Base-by-base conservation (phyloP, 495 filamentous ascomycete genomes). In the Xylaria bambusicola region DNA sequence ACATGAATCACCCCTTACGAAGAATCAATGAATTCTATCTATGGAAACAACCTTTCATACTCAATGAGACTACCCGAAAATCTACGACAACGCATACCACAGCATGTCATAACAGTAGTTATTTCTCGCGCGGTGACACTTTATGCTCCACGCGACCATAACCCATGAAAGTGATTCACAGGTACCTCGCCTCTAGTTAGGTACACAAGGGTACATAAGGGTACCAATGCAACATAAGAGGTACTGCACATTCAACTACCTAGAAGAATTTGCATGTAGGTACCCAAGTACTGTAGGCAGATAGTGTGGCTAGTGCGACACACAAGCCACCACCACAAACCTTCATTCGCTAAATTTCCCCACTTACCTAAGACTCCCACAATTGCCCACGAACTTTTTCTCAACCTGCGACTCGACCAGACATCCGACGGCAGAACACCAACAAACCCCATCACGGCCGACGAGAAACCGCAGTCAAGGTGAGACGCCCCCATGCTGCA, bases 391-490 rank as follows among this genome's bases (percentile, higher is more conserved):
- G 56, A 59, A 59, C 56, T 59, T 59, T 59, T 59, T 59, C 56
- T 59, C 48, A 59, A 59, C 47, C 38, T 42, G 47, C 56, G 56
- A 59, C 29, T 33, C 29, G 56, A 59, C 56, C 47, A 59, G 56
- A 59, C 38, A 59, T 26, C 45, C 45, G 56, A 59, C 52, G 52
- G 52, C 52, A 72, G 64, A 71, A 66, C 72, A 66, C 70, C 66
- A 66, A 71, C 61, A 49, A 35, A 67, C 55, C 61, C 69, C 63
- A 73, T 75, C 75, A 71, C 75, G 72, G 71, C 62, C 62, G 67
- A 68, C 68, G 72, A 73, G 66, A 69, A 73, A 68, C 60, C 56
- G 47, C 71, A 70, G 74, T 74, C 78, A 81, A 80, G 73, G 78
- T 81, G 73, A 65, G 68, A 51, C 56, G 21, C 10, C n/a, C 12